Conservation (phyloP, 2,329 filamentous ascomycete species). For the Zymoseptoria tritici region DNA sequence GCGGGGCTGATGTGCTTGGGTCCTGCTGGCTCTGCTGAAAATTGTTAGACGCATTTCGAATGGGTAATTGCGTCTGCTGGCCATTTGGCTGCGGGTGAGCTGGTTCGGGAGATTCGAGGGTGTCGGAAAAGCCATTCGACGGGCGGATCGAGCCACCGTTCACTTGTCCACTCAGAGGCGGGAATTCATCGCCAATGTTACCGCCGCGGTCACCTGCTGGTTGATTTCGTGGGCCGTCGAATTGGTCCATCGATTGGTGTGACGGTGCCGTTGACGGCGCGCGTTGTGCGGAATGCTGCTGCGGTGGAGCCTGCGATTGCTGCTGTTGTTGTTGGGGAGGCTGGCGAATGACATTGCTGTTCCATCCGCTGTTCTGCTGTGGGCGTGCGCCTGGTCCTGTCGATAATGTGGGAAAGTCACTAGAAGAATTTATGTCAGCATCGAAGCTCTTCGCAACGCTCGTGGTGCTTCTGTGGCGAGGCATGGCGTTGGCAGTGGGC, state of each 20-base stretch:
- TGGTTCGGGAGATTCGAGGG: conserved; percentile 19
- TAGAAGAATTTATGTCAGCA: conserved; percentile 29
- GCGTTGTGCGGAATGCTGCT: conserved; percentile 35
- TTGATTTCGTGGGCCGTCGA: conserved; percentile 46
- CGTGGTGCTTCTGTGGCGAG: neutral
- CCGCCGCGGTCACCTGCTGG: conserved; percentile 14
- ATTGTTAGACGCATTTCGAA: conserved; percentile 17
- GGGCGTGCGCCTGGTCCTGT: conserved; percentile 44
- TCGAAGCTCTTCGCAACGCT: conserved; percentile 1
- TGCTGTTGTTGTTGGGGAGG: conserved; percentile 30
- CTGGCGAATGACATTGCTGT: conserved; percentile 49
- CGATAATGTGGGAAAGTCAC: conserved; percentile 57
- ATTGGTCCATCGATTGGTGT: conserved; percentile 46
- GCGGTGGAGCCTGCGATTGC: conserved; percentile 34
- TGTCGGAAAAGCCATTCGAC: conserved; percentile 18
- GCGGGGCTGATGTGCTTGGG: conserved; percentile 7
- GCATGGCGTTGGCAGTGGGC: neutral
- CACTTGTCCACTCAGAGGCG: conserved; percentile 49
- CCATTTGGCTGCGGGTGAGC: conserved; percentile 16
- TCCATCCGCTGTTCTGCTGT: conserved; percentile 49
- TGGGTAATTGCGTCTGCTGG: conserved; percentile 20
- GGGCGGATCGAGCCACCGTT: conserved; percentile 36
- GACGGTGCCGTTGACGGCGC: conserved; percentile 38
- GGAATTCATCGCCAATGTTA: conserved; percentile 54
- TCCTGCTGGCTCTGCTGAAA: conserved; percentile 19